Evolutionary conservation across 202 grass and related monocot species (phyloP).

Genomic region (Panicum hallii): DNA sequence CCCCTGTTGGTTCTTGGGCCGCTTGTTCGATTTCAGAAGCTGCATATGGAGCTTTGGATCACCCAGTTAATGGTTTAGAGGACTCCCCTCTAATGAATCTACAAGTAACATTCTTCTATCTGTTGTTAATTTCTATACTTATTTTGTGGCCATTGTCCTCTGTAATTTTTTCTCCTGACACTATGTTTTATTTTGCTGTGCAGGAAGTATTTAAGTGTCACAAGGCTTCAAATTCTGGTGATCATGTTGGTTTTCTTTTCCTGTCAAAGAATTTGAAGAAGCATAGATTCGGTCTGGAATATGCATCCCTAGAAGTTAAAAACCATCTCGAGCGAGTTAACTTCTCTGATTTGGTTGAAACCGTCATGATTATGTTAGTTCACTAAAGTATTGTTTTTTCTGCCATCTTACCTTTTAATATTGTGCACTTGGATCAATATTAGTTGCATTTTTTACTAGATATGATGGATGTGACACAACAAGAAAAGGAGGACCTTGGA

Average conservation of each 20-base stretch:
- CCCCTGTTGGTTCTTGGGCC: constrained; percentile 88
- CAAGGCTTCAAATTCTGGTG: constrained; percentile 57
- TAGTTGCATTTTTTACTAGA: constrained; percentile 55
- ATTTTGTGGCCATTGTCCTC: constrained; percentile 17
- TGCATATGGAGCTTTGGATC: constrained; percentile 93
- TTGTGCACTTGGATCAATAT: constrained; percentile 14
- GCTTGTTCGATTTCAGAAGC: constrained; percentile 95
- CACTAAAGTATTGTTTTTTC: constrained; percentile 34
- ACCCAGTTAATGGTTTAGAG: constrained; percentile 78
- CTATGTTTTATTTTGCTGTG: constrained; percentile 41
- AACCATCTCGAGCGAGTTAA: constrained; percentile 74
- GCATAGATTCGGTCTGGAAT: constrained; percentile 89
- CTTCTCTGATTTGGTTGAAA: constrained; percentile 82
- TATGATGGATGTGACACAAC: constrained; percentile 48
- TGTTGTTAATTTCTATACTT: constrained; percentile 29
- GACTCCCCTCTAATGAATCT: constrained; percentile 81
- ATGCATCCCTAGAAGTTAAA: constrained; percentile 80
- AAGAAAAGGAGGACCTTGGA: constrained; percentile 70
- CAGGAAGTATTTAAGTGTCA: constrained; percentile 86
- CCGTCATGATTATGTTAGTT: constrained; percentile 78
- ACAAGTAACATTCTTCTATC: constrained; percentile 59
- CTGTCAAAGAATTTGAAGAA: constrained; percentile 65
- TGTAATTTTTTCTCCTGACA: constrained; percentile 35
- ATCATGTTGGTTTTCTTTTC: constrained; percentile 69
- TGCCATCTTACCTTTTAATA: constrained; percentile 40